Percentiles rank a stretch among this genome's conserved stretches.
Conservation (phyloP, 1,284 basidiomycete genomes). For the Hymenochaete sp. region DNA sequence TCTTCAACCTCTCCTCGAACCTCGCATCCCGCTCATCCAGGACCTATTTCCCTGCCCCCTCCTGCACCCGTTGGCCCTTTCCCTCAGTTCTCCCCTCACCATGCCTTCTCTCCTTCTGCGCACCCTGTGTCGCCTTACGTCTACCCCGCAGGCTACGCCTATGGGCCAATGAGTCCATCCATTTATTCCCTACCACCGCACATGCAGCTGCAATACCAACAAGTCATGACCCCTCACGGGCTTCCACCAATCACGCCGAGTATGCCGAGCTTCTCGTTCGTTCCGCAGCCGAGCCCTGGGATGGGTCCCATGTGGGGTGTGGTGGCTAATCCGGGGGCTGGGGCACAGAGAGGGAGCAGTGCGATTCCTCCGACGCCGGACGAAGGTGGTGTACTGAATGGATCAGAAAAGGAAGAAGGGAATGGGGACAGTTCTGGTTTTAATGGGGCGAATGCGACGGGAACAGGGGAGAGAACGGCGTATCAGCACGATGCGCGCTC, state of each 20-base stretch:
- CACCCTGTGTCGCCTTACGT: conserved; percentile 12
- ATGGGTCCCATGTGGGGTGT: conserved; percentile 3
- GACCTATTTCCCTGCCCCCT: conserved; percentile 61
- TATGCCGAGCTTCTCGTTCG: conserved; percentile 70
- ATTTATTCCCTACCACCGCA: conserved; percentile 2
- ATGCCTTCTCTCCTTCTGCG: conserved; percentile 8
- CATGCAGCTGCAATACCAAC: conserved; percentile 1
- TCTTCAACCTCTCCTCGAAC: conserved; percentile 11
- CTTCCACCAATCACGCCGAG: conserved; percentile 70
- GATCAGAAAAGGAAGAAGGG: too few relatives aligned
- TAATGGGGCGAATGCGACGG: too few relatives aligned
- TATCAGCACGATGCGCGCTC: too few relatives aligned
- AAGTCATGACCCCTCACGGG: conserved; percentile 53
- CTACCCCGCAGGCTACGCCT: conserved; percentile 3
- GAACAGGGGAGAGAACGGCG: too few relatives aligned
- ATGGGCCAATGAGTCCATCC: conserved; percentile 10
- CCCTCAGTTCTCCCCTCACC: conserved; percentile 22
- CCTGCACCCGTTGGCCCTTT: conserved; percentile 38
- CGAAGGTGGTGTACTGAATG: conserved; percentile 1
- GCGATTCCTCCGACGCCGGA: conserved; percentile 13
- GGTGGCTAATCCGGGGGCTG: too few relatives aligned
- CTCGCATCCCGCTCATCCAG: conserved; percentile 55
- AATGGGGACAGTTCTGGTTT: too few relatives aligned
- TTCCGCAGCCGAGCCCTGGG: conserved; percentile 34
- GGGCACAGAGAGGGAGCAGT: too few relatives aligned